phyloP scores from a whole-genome alignment of 1,284 basidiomycete genomes.

The Afroboletus lepidellus region DNA sequence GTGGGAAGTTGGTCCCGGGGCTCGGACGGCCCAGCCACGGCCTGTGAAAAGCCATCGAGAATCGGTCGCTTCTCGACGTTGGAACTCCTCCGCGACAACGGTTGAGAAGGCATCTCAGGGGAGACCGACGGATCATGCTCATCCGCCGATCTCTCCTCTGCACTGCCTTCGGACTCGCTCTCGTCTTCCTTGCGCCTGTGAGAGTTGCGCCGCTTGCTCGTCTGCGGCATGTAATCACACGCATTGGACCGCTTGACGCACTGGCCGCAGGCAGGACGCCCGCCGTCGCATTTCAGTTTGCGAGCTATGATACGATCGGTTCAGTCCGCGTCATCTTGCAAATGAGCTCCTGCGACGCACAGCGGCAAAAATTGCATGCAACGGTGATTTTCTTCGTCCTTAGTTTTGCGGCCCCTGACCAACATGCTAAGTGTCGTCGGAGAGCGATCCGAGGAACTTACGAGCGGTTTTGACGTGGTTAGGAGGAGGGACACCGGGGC shows the following conservation, averaged over 20 bases:
- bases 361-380: constrained; percentile 83
- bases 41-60: constrained; percentile 32
- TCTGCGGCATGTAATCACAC: constrained; percentile 77
- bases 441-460: constrained; percentile 17
- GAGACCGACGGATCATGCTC: constrained; percentile 63
- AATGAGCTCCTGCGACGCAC: constrained; percentile 44
- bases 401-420: constrained; percentile 45
- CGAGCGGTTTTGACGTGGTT: constrained; percentile 32
- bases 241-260: constrained; percentile 71
- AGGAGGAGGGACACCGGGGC: constrained; percentile 20
- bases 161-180: constrained; percentile 63
- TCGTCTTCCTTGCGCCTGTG: constrained; percentile 58
- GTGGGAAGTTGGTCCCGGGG: constrained; percentile 30
- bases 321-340: constrained; percentile 20
- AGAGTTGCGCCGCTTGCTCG: constrained; percentile 61
- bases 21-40: constrained; percentile 36
- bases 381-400: constrained; percentile 79
- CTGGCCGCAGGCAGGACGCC: constrained; percentile 73
- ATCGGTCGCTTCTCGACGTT: constrained; percentile 51
- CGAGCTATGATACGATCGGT: constrained; percentile 50
- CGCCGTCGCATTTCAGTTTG: constrained; percentile 82
- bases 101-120: constrained; percentile 56
- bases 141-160: constrained; percentile 55
- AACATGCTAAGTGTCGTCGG: constrained; percentile 5
- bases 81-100: constrained; percentile 58